phyloP scores from a whole-genome alignment of 1,284 basidiomycete species.

The Tylopilus orsonianus region DNA sequence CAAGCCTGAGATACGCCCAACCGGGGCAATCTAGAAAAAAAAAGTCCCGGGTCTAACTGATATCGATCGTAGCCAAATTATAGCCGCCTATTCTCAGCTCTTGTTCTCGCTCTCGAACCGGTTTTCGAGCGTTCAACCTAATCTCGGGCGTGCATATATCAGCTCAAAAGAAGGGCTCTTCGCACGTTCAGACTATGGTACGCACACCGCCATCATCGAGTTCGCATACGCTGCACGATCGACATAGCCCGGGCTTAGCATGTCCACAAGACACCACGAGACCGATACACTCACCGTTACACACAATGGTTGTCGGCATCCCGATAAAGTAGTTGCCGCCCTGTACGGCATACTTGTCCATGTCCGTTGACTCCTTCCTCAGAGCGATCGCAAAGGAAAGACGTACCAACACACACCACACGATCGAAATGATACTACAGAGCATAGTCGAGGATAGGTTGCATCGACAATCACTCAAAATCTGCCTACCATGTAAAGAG shows the following conservation, averaged over 20 bases:
- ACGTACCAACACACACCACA: conserved; percentile 16
- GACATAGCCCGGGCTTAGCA: neutral
- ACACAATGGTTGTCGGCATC: conserved; percentile 2
- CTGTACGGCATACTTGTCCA: conserved; percentile 3
- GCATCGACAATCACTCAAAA: too few species aligned
- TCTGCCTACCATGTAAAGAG: conserved; percentile 17
- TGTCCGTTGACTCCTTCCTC: neutral
- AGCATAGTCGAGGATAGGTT: neutral
- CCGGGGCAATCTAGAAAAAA: too few species aligned
- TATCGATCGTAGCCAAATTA: conserved; percentile 13
- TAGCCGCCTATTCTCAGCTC: neutral
- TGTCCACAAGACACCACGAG: too few species aligned
- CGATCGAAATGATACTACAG: conserved; percentile 12
- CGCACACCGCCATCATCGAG: conserved; percentile 22
- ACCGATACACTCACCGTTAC: conserved; percentile 5
- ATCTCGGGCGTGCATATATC: neutral
- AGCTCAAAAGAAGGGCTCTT: neutral
- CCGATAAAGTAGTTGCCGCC: neutral
- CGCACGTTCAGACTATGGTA: neutral
- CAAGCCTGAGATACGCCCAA: too few species aligned
- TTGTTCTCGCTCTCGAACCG: conserved; percentile 13
- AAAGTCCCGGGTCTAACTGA: conserved; percentile 4
- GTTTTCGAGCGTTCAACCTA: conserved; percentile 16
- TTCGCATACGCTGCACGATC: conserved; percentile 13
- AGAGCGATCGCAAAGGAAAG: neutral